Conservation (phyloP, 2,329 filamentous ascomycete genomes). For the Neofusicoccum sp. region DNA sequence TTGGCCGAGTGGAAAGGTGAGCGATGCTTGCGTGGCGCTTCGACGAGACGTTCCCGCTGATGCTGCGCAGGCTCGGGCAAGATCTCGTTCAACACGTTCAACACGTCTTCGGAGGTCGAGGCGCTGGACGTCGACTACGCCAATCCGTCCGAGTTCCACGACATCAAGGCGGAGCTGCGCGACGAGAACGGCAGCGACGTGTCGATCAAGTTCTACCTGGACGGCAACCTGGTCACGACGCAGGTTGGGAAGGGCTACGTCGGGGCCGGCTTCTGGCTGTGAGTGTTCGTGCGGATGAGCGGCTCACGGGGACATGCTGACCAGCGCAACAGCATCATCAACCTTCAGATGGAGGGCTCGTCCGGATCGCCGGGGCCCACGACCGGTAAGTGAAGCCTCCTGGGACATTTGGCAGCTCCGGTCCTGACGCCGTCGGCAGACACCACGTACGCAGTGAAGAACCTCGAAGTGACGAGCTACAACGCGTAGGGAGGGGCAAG, state of each 20-base stretch:
- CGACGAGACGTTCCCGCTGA: not conserved
- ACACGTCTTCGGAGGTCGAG: constrained; percentile 48
- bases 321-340: constrained; percentile 26
- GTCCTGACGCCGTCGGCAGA: constrained; percentile 22
- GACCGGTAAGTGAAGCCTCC: not conserved
- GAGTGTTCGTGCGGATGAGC: not conserved
- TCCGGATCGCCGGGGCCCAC: constrained; percentile 19
- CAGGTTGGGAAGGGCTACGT: constrained; percentile 53
- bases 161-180: constrained; percentile 50
- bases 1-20: constrained; percentile 60
- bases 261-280: constrained; percentile 36
- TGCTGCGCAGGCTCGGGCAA: constrained; percentile 39
- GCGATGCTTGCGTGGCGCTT: not conserved
- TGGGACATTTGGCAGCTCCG: constrained; percentile 20
- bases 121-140: constrained; percentile 51
- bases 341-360: constrained; percentile 35
- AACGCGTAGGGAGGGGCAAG: not conserved
- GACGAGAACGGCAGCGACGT: constrained; percentile 54
- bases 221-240: constrained; percentile 49
- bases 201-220: constrained; percentile 55
- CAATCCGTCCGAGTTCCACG: constrained; percentile 48
- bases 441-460: constrained; percentile 27
- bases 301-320: not conserved
- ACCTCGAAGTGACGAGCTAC: constrained; percentile 25
- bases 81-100: constrained; percentile 58